Base-by-base conservation (phyloP, 2,329 filamentous ascomycete genomes). In the Colletotrichum tropicale region DNA sequence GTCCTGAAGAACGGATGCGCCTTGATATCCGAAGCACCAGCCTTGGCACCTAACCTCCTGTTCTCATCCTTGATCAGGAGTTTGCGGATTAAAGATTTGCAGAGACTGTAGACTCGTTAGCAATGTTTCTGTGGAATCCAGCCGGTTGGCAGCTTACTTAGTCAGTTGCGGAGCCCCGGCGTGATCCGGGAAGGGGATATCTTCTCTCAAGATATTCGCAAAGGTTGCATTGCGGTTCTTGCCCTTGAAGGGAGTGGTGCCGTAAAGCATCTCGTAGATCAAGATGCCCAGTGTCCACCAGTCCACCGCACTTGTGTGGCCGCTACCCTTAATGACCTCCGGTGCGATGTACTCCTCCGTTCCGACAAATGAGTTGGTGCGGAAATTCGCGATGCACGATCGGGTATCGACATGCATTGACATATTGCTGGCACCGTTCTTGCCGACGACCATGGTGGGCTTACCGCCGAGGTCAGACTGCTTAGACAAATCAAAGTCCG, bases 291-390 rank as follows among this genome's bases (percentile, higher is more conserved):
- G 86, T 1, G 97, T 99, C 97, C 97, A 99, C 97, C 97, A 99
- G 85, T 99, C 97, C 16, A 99, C 97, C 16, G 97, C 97, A 83
- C 96, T 98, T 9, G 97, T 99, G 86, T 99, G 97, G 28, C 97
- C 97, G 82, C 96, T 98, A 52, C 97, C 97, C 87, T 98, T 98
- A 84, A 99, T 99, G 43, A 99, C 97, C 85, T 99, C 97, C 3
- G 97, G 97, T 1, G 97, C 97, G 82, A 99, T 99, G 85, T 99
- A 99, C 84, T 99, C 97, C 84, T 99, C 97, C 1, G 97, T 99
- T 21, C 97, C 97, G 56, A 99, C 97, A 83, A 99, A 99, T 0
- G 96, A 98, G 83, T 99, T 99, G 21, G 97, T 99, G 71, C 97
- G 92, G 89, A 99, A 99, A 86, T 98, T 97, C 79, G 95, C 95